Evolutionary conservation across 176 grass and related monocot species (phyloP).

Genomic region (Musa schizocarpa): DNA sequence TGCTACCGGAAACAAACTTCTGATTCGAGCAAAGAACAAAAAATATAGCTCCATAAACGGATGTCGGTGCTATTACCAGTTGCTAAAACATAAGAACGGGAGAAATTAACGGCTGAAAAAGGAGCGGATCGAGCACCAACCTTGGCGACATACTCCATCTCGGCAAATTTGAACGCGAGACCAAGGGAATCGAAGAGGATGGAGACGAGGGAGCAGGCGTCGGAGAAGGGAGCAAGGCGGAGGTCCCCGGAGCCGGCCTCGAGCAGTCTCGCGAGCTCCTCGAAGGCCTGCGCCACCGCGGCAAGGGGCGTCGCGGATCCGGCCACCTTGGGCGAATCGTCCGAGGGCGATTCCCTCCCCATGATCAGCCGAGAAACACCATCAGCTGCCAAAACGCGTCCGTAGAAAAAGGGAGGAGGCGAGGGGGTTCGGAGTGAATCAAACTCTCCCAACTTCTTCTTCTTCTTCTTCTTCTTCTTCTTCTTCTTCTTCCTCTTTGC

Average conservation of each 20-base stretch:
- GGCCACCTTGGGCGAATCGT: conserved; percentile 24
- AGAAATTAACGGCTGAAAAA: too few relatives aligned
- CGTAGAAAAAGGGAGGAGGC: background rate
- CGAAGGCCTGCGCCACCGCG: conserved; percentile 70
- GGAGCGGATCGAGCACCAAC: background rate
- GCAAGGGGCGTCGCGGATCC: conserved; percentile 36
- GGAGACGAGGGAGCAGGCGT: conserved; percentile 81
- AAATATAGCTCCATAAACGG: too few relatives aligned
- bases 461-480: too few relatives aligned
- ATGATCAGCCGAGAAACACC: background rate
- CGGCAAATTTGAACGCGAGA: conserved; percentile 90
- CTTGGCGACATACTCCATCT: conserved; percentile 94
- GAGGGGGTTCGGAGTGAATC: background rate
- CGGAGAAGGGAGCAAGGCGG: conserved; percentile 51
- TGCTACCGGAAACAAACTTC: too few relatives aligned
- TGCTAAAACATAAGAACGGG: background rate
- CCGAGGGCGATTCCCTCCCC: conserved; percentile 8
- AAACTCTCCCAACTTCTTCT: too few relatives aligned
- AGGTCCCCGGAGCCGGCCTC: conserved; percentile 43
- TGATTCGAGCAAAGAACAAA: too few relatives aligned
- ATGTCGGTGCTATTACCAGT: too few relatives aligned
- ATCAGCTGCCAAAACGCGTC: too few relatives aligned
- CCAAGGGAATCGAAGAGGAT: conserved; percentile 83
- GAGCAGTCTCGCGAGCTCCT: conserved; percentile 49
- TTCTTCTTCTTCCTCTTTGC: too few relatives aligned